Evolutionary conservation across 305 asterid species (phyloP).

Genomic region (Solanum hybrid): DNA sequence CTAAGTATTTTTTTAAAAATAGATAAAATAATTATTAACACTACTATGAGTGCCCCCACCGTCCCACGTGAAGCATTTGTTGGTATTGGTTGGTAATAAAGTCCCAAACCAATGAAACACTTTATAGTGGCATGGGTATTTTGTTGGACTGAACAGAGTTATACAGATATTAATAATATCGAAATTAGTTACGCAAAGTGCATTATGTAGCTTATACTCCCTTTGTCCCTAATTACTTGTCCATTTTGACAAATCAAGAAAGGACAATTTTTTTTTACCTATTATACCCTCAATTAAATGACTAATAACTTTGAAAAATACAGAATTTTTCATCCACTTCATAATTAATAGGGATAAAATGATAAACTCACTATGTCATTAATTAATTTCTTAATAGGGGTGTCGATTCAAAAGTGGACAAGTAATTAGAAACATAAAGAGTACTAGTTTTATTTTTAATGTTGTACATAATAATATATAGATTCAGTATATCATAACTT

Average conservation of each 20-base stretch:
- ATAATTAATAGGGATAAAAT: no score
- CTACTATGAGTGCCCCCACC: neutral
- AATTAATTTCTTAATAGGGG: no score
- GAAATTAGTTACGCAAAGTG: accelerated
- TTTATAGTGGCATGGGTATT: no score
- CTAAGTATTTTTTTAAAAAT: accelerated
- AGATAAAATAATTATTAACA: neutral
- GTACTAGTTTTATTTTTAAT: neutral
- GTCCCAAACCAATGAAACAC: neutral
- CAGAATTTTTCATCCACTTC: no score
- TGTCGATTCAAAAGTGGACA: no score
- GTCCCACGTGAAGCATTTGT: neutral
- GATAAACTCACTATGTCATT: no score
- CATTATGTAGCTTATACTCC: neutral
- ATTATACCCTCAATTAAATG: no score
- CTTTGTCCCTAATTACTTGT: no score
- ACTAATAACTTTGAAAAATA: no score
- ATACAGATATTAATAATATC: accelerated
- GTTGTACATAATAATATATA: neutral
- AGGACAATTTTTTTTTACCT: no score
- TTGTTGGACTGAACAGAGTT: accelerated
- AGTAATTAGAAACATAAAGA: no score
- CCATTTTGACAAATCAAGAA: no score
- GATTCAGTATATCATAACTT: neutral
- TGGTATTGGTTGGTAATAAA: neutral